Base-by-base conservation (phyloP, 192 early-diverging fungal genomes). In the Coemansia umbellata region DNA sequence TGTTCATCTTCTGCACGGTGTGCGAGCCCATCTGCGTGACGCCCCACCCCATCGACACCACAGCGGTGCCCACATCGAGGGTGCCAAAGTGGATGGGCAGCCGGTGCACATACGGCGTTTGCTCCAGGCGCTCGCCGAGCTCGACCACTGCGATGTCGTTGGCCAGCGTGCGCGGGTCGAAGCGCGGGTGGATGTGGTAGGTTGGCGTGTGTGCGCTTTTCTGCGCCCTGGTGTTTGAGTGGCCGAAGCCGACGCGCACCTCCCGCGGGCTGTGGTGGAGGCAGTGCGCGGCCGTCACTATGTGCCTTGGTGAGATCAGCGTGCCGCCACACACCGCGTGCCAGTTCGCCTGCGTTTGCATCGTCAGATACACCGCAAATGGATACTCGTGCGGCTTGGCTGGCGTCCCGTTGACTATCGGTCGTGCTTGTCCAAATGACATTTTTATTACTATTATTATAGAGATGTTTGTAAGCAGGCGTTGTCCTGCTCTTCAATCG, bases 281-380 rank as follows among this genome's bases (percentile, higher is more conserved):
- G 40, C 78, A 80, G 50, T 80, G 78, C 0, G 57, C 78, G 1
- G 78, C 78, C 0, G 78, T 80, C 8, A 80, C 43, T 1, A 80
- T 53, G 51, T 69, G 66, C 2, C 40, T 31, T 8, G 36, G 9
- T 1, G 73, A 72, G 11, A 80, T 23, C 6, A 80, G 51, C 9
- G 74, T 62, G 8, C 74, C 66, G 6, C 73, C 78, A 27, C 78
- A 80, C 3, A 71, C 68, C 0, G 67, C 74, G 19, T 66, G 63
- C 58, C 64, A 66, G 33, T 42, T 65, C 8, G 60, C 55, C n/a
- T 69, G 48, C 7, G 59, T 68, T 17, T 64, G 55, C 3, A 80
- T 60, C 43, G 47, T 62, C 17, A 80, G 51, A 19, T 69, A 67
- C 17, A 64, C 68, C 5, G 55, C 69, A 37, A 72, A 80, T 19